Evolutionary conservation across 352 stramenopile species (phyloP).

Genomic region (Phytophthora pini): DNA sequence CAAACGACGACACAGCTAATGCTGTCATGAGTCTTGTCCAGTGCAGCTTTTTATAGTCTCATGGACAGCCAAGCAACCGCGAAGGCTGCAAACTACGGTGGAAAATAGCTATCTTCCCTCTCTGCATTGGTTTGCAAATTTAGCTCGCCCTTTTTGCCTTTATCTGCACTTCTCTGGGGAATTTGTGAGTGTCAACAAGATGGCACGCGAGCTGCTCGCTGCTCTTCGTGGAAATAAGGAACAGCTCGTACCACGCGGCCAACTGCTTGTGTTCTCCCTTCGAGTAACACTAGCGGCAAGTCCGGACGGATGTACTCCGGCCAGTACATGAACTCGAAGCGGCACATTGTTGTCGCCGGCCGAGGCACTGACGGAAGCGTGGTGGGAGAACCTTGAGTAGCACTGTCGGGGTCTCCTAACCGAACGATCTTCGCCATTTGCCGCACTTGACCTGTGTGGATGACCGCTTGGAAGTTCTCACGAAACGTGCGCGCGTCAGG

Average conservation of each 20-base stretch:
- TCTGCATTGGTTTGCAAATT: conserved; percentile 21
- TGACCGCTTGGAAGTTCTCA: conserved; percentile 83
- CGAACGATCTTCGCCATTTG: conserved; percentile 84
- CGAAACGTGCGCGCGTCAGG: conserved; percentile 59
- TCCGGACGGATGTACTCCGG: conserved; percentile 84
- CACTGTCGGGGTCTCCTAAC: conserved; percentile 30
- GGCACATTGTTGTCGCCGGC: conserved; percentile 59
- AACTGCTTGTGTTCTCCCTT: conserved; percentile 70
- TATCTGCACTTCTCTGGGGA: not conserved
- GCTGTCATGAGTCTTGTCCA: conserved; percentile 8
- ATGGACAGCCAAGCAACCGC: not conserved
- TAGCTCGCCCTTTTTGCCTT: conserved; percentile 9
- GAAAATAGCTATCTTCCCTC: conserved; percentile 24
- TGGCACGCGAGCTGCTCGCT: conserved; percentile 47
- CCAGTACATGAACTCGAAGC: conserved; percentile 90
- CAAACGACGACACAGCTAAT: conserved; percentile 7
- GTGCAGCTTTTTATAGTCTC: conserved; percentile 24
- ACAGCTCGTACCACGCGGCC: conserved; percentile 72
- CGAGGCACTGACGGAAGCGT: conserved; percentile 15
- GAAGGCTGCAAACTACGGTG: conserved; percentile 5
- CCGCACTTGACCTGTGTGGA: conserved; percentile 79
- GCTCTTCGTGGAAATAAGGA: conserved; percentile 51
- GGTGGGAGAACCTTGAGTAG: conserved; percentile 3
- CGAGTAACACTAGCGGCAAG: conserved; percentile 75
- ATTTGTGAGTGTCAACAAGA: conserved; percentile 45